A percentile compares a stretch with the other conserved stretches of the same genome.
Evolutionary conservation across 1,139 yeast species (phyloP).

Genomic region (Candida neerlandica): DNA sequence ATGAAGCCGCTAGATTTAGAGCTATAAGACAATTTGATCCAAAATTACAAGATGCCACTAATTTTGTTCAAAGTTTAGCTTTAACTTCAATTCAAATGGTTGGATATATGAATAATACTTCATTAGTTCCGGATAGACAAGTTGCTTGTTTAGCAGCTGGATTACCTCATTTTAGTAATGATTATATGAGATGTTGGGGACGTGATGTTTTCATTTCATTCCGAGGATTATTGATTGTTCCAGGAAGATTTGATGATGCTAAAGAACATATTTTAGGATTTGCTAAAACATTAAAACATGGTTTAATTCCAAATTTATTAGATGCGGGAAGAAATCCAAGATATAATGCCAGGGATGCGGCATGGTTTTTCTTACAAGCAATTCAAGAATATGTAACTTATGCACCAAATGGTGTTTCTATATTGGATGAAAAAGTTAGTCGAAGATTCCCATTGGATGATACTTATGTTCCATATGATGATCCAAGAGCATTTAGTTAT

Average conservation of each 20-base stretch:
- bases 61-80: constrained; percentile 78
- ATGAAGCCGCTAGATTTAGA: constrained; percentile 73
- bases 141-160: constrained; percentile 93
- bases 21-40: constrained; percentile 61
- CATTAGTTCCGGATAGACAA: constrained; percentile 64
- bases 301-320: constrained; percentile 87
- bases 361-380: constrained; percentile 89
- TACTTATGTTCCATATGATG: constrained; percentile 67
- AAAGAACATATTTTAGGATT: constrained; percentile 79
- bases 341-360: constrained; percentile 96
- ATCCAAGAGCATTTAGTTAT: constrained; percentile 73
- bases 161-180: constrained; percentile 86
- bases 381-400: constrained; percentile 75
- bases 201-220: constrained; percentile 90
- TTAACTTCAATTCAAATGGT: constrained; percentile 88
- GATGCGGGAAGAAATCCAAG: constrained; percentile 95
- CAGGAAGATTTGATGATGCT: constrained; percentile 82
- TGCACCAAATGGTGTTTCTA: constrained; percentile 69
- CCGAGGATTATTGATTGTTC: constrained; percentile 76
- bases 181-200: constrained; percentile 98
- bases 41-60: constrained; percentile 60
- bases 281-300: constrained; percentile 92
- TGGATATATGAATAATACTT: constrained; percentile 73
- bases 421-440: constrained; percentile 70
- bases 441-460: constrained; percentile 93